phyloP scores from a whole-genome alignment of 305 asterid species.

The Vinca major region DNA sequence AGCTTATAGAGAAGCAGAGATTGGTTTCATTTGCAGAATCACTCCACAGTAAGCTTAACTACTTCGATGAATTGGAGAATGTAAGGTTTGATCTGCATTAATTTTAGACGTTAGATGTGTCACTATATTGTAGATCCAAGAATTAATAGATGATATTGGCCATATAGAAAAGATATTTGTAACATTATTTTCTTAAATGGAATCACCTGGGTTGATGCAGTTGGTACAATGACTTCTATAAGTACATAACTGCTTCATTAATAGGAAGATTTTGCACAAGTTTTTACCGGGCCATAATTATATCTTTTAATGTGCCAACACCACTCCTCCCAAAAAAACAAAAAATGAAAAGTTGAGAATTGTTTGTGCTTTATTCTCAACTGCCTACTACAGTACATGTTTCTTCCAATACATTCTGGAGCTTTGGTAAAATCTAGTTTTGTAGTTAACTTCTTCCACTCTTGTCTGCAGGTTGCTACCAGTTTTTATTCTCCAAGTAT shows the following conservation, averaged over 20 bases:
- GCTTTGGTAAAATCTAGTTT: not conserved
- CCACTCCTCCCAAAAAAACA: not conserved
- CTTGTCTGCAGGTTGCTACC: constrained; percentile 78
- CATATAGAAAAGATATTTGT: not conserved
- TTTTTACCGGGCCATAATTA: too few relatives aligned
- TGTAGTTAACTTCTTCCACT: constrained; percentile 23
- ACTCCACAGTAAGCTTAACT: constrained; percentile 87
- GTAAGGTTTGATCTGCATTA: constrained; percentile 58
- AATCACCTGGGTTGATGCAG: too few relatives aligned
- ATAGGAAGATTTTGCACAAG: too few relatives aligned
- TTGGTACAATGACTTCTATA: too few relatives aligned
- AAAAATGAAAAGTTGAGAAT: not conserved
- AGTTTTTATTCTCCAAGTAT: constrained; percentile 84
- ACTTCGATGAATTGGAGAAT: constrained; percentile 98
- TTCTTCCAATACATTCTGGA: not conserved
- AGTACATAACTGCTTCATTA: too few relatives aligned
- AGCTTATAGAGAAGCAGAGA: constrained; percentile 94
- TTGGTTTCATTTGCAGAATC: constrained; percentile 92
- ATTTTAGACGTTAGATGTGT: constrained; percentile 8
- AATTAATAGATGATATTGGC: not conserved
- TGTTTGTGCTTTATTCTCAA: not conserved
- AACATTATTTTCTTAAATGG: too few relatives aligned
- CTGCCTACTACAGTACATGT: not conserved
- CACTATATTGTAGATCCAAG: constrained; percentile 3
- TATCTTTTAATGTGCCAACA: not conserved